phyloP scores from a whole-genome alignment of 768 basidiomycete species.

The Paxillus ammoniavirescens region DNA sequence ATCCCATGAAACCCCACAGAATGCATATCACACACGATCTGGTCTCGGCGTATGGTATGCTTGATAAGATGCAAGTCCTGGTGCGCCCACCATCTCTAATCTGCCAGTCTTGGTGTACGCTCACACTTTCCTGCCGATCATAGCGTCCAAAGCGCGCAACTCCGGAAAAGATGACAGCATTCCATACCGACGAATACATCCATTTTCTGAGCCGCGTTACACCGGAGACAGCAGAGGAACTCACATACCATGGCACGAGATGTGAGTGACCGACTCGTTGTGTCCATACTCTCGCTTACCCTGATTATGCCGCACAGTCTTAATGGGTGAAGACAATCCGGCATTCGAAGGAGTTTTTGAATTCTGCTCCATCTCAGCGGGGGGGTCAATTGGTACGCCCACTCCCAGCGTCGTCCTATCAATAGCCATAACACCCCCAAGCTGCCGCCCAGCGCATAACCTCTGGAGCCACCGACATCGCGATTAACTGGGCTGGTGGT shows the following conservation, averaged over 20 bases:
- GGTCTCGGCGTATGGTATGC: slow-evolving; percentile 86
- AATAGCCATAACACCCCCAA: slow-evolving; percentile 25
- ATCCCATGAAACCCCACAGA: slow-evolving; percentile 95
- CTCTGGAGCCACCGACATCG: slow-evolving; percentile 75
- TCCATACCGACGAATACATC: slow-evolving; percentile 98
- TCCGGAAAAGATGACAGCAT: slow-evolving; percentile 80
- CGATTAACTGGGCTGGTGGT: slow-evolving; percentile 97
- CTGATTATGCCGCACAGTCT: slow-evolving; percentile 32
- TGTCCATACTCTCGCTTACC: neutral
- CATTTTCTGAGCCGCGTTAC: slow-evolving; percentile 87
- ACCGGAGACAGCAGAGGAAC: slow-evolving; percentile 85
- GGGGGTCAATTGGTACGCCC: slow-evolving; percentile 85
- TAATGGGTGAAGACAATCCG: slow-evolving; percentile 92
- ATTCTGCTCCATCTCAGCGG: slow-evolving; percentile 95
- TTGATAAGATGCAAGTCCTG: slow-evolving; percentile 91
- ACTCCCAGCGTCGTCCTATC: neutral
- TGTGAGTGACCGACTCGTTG: slow-evolving; percentile 50
- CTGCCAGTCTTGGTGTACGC: neutral
- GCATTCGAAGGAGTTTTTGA: slow-evolving; percentile 96
- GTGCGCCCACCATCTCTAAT: slow-evolving; percentile 38
- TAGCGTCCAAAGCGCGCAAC: slow-evolving; percentile 72
- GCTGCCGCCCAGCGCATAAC: slow-evolving; percentile 81
- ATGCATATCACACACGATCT: slow-evolving; percentile 94
- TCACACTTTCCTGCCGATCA: neutral
- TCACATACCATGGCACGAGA: slow-evolving; percentile 81